Evolutionary conservation across 2,329 filamentous ascomycete genomes (phyloP).

Genomic region (Falciphora oryzae): DNA sequence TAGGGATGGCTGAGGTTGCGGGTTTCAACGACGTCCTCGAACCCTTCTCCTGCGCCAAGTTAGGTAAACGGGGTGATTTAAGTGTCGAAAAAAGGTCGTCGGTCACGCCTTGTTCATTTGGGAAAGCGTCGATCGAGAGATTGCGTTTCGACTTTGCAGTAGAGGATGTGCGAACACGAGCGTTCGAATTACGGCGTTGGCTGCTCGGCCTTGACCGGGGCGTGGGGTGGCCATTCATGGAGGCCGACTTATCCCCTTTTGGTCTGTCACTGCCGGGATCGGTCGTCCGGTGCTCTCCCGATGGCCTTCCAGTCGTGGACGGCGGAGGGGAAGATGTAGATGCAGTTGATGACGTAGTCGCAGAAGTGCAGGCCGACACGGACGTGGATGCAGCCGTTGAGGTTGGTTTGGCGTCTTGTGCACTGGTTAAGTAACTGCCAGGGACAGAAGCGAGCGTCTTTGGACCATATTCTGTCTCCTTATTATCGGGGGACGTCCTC

Average conservation of each 20-base stretch:
- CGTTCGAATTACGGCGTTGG: constrained; percentile 27
- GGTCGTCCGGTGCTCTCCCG: neutral
- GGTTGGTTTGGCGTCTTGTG: neutral
- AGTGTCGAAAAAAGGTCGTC: constrained; percentile 26
- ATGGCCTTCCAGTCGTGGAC: neutral
- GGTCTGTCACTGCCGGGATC: neutral
- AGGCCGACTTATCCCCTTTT: neutral
- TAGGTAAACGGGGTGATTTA: constrained; percentile 24
- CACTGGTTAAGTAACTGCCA: neutral
- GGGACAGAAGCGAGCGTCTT: neutral
- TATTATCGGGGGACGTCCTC: neutral
- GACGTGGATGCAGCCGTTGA: neutral
- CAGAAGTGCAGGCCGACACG: neutral
- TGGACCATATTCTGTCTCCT: neutral
- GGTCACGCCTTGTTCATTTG: constrained; percentile 17
- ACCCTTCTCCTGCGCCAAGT: constrained; percentile 18
- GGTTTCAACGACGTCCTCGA: constrained; percentile 19
- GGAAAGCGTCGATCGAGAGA: constrained; percentile 27
- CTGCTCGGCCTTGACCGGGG: neutral
- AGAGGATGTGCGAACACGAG: constrained; percentile 25
- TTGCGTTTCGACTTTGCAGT: constrained; percentile 25
- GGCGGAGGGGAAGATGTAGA: constrained; percentile 1
- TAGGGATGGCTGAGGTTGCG: constrained; percentile 18
- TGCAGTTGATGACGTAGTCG: constrained; percentile 1
- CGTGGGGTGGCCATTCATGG: neutral